Evolutionary conservation across 2,329 filamentous ascomycete genomes (phyloP).

Genomic region (Parastagonospora nodorum): DNA sequence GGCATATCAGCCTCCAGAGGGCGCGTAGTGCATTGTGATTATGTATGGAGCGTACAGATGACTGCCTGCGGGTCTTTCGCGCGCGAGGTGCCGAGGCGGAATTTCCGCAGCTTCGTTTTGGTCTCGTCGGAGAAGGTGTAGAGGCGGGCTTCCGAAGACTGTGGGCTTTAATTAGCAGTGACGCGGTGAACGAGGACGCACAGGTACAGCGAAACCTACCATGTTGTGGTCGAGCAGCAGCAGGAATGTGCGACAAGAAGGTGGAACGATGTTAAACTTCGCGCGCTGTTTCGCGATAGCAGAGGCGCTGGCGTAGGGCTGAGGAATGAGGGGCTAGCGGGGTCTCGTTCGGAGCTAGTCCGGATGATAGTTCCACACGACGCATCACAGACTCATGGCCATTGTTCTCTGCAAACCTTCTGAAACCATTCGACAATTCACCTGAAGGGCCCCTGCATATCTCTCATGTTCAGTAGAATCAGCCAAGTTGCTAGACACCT

Average conservation of each 20-base stretch:
- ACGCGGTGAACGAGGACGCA: too few relatives aligned
- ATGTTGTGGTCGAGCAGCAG: slow-evolving; percentile 5
- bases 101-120: slow-evolving; percentile 88
- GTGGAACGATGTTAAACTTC: slow-evolving; percentile 1
- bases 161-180: background rate
- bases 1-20: slow-evolving; percentile 31
- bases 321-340: slow-evolving; percentile 15
- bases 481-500: slow-evolving; percentile 76
- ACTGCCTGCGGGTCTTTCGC: slow-evolving; percentile 86
- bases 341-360: background rate
- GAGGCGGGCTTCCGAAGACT: slow-evolving; percentile 80
- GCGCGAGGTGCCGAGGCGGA: slow-evolving; percentile 87
- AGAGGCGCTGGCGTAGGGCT: slow-evolving; percentile 20
- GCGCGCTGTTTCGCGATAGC: slow-evolving; percentile 8
- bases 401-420: too few relatives aligned
- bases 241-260: too few relatives aligned
- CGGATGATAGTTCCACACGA: background rate
- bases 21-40: background rate
- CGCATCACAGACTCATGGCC: background rate
- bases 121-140: slow-evolving; percentile 94
- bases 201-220: slow-evolving; percentile 15
- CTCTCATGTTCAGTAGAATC: slow-evolving; percentile 74
- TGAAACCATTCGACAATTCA: too few relatives aligned
- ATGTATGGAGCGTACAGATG: slow-evolving; percentile 73
- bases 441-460: background rate